Evolutionary conservation across 2,329 filamentous ascomycete species (phyloP).

Genomic region (Lachnellula willkommii): DNA sequence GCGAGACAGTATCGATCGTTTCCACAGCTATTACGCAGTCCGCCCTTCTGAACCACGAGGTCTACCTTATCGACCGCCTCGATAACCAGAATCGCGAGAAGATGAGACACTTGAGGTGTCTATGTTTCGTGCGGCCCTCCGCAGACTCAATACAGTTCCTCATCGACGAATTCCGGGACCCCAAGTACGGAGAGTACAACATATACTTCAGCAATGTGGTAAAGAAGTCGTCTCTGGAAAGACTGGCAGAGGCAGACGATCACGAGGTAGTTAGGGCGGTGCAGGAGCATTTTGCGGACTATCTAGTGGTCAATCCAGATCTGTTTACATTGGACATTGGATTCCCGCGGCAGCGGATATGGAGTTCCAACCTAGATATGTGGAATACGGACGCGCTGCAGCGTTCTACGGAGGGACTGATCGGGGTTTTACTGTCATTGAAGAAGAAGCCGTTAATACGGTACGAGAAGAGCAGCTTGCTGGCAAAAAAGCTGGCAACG

Average conservation of each 20-base stretch:
- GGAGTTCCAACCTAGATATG: constrained; percentile 73
- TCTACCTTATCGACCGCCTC: constrained; percentile 94
- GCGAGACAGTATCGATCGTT: constrained; percentile 87
- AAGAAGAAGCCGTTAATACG: constrained; percentile 97
- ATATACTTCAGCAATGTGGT: constrained; percentile 97
- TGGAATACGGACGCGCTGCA: constrained; percentile 91
- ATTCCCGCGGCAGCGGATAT: constrained; percentile 69
- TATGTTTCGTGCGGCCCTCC: constrained; percentile 89
- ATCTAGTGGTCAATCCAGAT: constrained; percentile 90
- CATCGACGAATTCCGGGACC: constrained; percentile 91
- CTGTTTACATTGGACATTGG: constrained; percentile 75
- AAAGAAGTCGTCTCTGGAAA: constrained; percentile 91
- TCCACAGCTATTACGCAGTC: constrained; percentile 96
- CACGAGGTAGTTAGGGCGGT: constrained; percentile 93
- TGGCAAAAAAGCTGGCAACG: constrained; percentile 88
- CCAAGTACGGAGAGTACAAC: constrained; percentile 96
- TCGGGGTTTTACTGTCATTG: constrained; percentile 77
- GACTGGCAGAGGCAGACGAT: constrained; percentile 91
- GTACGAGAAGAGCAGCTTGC: constrained; percentile 82
- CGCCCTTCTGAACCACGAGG: constrained; percentile 87
- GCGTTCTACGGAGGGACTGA: constrained; percentile 77
- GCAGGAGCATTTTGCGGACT: constrained; percentile 96
- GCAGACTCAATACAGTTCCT: constrained; percentile 87
- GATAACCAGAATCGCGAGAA: constrained; percentile 89
- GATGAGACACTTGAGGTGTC: constrained; percentile 92